Evolutionary conservation across 2,329 filamentous ascomycete species (phyloP), one percentile per base, ranked within the genome.

Genomic region (Alternaria incomplexa): DNA sequence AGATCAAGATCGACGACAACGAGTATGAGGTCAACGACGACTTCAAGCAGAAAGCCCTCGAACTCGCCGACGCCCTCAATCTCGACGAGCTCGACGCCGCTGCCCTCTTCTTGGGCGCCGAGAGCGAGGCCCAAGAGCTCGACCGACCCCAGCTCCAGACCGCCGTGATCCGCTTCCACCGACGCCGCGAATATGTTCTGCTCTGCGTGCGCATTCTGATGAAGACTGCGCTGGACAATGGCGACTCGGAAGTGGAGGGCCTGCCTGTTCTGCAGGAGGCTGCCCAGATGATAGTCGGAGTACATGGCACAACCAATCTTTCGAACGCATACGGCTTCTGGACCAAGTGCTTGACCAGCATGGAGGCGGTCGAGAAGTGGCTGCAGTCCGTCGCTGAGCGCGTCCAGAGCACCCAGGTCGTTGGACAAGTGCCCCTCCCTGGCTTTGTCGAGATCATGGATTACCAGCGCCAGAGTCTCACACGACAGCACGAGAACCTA

Each of bases 71-170:
- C 79, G 92, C 93, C 70, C 85, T 97, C 65, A 90, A 97, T 73
- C 85, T 99, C 56, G 94, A 99, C 81, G 96, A 99, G 80, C 78
- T 97, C 61, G 88, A 96, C 72, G 91, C 95, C 17, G 92, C 93
- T 10, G 86, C 87, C 69, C 87, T 96, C 53, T 88, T 97, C 61
- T 83, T 96, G 55, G 89, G 90, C 58, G 89, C 92, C 17, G 87
- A 92, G 75, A 86, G 89, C 40, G 90, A 94, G 70, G 85, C 89
- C 15, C 84, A 87, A 47, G 84, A 87, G 15, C 84, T 93, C 6
- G 93, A 93, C 64, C 88, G 92, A 23, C 86, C 92, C 4, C 85
- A 92, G 63, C 85, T 93, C 58, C 90, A 94, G 77, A 91, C 91
- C 70, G 91, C 91, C 63, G 88, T 97, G 67, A 91, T 98, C 74